phyloP scores from a whole-genome alignment of 441 rosid species.

The Brassica balearica region DNA sequence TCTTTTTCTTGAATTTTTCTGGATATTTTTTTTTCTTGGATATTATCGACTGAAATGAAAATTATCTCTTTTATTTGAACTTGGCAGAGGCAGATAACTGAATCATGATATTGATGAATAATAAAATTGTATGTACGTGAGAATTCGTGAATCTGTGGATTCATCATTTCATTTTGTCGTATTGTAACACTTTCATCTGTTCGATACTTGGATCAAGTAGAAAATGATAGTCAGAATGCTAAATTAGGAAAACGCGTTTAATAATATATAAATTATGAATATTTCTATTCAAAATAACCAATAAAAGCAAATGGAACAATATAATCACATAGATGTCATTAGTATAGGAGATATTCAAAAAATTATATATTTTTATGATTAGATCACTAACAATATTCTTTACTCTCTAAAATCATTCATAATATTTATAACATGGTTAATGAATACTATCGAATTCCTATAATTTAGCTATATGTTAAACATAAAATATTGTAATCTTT shows the following conservation, averaged over 20 bases:
- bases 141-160: neutral
- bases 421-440: neutral
- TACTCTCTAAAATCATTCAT: neutral
- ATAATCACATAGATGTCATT: neutral
- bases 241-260: too few relatives aligned
- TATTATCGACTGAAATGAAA: neutral
- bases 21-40: neutral
- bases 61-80: neutral
- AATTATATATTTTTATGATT: neutral
- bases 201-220: neutral
- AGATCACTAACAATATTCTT: neutral
- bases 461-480: neutral
- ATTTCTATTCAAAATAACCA: neutral
- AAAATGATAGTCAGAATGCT: neutral
- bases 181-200: neutral
- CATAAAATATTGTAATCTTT: neutral
- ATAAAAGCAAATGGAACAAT: too few relatives aligned
- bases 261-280: neutral
- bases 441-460: neutral
- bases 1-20: too few relatives aligned
- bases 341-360: neutral
- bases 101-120: neutral
- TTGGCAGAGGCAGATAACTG: neutral
- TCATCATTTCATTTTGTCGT: neutral
- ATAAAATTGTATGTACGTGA: neutral